These are phyloP conservation scores for Staphylotrichum tortipilum DNA, from an alignment of 495 filamentous ascomycete species.

Conservation along the genomic window DNA sequence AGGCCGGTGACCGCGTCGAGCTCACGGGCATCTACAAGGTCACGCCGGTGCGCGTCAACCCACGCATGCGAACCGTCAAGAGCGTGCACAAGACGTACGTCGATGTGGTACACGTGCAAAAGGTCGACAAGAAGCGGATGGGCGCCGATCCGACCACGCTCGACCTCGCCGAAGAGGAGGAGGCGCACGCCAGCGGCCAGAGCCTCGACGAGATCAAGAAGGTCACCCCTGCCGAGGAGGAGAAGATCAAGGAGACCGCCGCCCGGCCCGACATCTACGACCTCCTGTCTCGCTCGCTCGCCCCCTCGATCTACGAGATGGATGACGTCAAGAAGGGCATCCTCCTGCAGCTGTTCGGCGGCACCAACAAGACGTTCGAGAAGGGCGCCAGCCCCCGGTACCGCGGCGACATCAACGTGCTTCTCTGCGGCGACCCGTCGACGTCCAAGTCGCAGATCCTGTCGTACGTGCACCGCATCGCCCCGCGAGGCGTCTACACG, in stretches of 20 bases:
- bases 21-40: slow-evolving; percentile 95
- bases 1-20: slow-evolving; percentile 91
- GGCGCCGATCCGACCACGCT: slow-evolving; percentile 86
- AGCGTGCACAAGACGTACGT: slow-evolving; percentile 96
- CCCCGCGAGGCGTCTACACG: slow-evolving; percentile 93
- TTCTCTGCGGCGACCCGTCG: slow-evolving; percentile 93
- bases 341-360: slow-evolving; percentile 89
- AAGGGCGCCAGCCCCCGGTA: slow-evolving; percentile 94
- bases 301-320: slow-evolving; percentile 94
- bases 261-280: slow-evolving; percentile 86
- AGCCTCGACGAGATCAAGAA: slow-evolving; percentile 75
- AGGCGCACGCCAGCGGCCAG: slow-evolving; percentile 70
- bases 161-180: slow-evolving; percentile 49
- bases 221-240: slow-evolving; percentile 81
- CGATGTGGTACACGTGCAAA: slow-evolving; percentile 91
- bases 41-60: slow-evolving; percentile 91
- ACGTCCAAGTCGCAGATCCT: slow-evolving; percentile 93
- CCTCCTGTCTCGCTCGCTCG: slow-evolving; percentile 81
- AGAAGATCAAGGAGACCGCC: slow-evolving; percentile 76
- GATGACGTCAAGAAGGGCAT: slow-evolving; percentile 99
- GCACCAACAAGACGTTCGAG: slow-evolving; percentile 97
- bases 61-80: slow-evolving; percentile 85
- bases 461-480: slow-evolving; percentile 93
- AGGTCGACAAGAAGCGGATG: slow-evolving; percentile 87
- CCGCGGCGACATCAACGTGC: slow-evolving; percentile 92